These are phyloP conservation scores for Gossypium davidsonii DNA, from an alignment of 441 rosid species.

Conservation along the genomic window DNA sequence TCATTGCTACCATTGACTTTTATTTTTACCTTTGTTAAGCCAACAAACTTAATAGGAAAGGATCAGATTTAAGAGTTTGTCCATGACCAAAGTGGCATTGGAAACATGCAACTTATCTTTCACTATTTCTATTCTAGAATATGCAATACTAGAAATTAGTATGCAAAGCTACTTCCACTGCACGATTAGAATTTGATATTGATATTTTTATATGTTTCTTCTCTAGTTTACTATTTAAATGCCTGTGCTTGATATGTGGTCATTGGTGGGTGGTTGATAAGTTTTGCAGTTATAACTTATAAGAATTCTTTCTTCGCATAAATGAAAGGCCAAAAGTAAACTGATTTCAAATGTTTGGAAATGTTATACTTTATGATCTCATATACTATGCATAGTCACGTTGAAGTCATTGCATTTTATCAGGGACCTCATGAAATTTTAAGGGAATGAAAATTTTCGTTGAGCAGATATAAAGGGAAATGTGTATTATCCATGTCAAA, in stretches of 20 bases:
- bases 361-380: not conserved
- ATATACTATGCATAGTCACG: no score
- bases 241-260: not conserved
- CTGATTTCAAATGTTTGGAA: not conserved
- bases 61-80: not conserved
- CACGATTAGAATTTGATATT: not conserved
- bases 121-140: not conserved
- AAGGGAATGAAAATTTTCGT: no score
- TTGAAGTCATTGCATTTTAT: no score
- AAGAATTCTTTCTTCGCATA: not conserved
- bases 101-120: not conserved
- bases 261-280: not conserved
- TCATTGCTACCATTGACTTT: not conserved
- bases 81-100: not conserved
- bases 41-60: slow-evolving; percentile 1
- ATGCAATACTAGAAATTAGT: not conserved
- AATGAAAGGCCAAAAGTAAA: not conserved
- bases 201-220: not conserved
- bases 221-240: not conserved
- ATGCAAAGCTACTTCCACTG: not conserved
- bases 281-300: not conserved
- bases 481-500: no score
- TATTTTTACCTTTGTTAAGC: not conserved
- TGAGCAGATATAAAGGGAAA: no score
- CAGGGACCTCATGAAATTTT: no score